Conservation (phyloP, 768 basidiomycete species). For the Pisolithus marmoratus region DNA sequence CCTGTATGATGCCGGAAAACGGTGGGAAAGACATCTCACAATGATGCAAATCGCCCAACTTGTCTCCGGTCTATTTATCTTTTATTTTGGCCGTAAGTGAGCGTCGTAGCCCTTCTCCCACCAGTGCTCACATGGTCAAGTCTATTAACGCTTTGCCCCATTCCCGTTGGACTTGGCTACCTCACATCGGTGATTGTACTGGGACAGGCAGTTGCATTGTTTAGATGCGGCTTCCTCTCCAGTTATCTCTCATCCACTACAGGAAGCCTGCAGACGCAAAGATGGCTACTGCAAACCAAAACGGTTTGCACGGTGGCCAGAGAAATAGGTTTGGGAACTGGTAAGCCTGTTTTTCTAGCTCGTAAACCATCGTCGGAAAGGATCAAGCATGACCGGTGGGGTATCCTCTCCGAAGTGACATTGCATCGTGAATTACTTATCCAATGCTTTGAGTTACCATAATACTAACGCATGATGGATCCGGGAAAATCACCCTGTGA, state of each 20-base stretch:
- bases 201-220: slow-evolving; percentile 85
- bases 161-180: slow-evolving; percentile 56
- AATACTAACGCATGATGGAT: not conserved
- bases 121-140: slow-evolving; percentile 24
- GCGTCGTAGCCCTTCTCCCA: not conserved
- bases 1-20: slow-evolving; percentile 4
- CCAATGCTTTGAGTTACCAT: slow-evolving; percentile 2
- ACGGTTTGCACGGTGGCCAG: slow-evolving; percentile 45
- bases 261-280: slow-evolving; percentile 50
- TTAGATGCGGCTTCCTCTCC: slow-evolving; percentile 85
- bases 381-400: slow-evolving; percentile 30
- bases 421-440: slow-evolving; percentile 8
- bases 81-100: slow-evolving; percentile 91
- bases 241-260: slow-evolving; percentile 94
- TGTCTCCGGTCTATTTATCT: slow-evolving; percentile 80
- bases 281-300: slow-evolving; percentile 33
- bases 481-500: too few relatives aligned
- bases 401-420: not conserved
- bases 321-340: slow-evolving; percentile 28
- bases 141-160: slow-evolving; percentile 80
- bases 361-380: slow-evolving; percentile 13
- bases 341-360: slow-evolving; percentile 14
- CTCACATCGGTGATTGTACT: slow-evolving; percentile 75
- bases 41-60: slow-evolving; percentile 97
- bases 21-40: slow-evolving; percentile 99